Conservation (phyloP, 2,329 filamentous ascomycete species). For the Trichoderma arundinaceum region DNA sequence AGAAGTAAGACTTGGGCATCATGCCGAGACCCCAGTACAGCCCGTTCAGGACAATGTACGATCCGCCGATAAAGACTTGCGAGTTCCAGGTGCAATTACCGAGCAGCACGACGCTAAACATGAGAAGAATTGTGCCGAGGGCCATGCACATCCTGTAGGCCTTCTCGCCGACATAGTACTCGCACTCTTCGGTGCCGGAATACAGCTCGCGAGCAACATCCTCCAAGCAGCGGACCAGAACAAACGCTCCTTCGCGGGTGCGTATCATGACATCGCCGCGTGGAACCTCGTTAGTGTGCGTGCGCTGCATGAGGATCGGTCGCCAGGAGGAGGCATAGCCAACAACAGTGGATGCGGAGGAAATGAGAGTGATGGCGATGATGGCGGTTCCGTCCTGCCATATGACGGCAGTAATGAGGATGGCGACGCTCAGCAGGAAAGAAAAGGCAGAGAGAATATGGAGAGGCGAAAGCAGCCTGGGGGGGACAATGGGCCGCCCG, state of each 20-base stretch:
- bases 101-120: constrained; percentile 65
- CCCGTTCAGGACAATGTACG: constrained; percentile 65
- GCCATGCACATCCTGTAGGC: constrained; percentile 61
- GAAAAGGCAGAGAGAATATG: constrained; percentile 60
- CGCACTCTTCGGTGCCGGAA: constrained; percentile 64
- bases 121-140: constrained; percentile 63
- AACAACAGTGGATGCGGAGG: constrained; percentile 58
- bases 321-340: constrained; percentile 65
- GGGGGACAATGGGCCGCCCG: constrained; percentile 55
- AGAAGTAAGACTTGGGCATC: constrained; percentile 56
- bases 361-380: constrained; percentile 57
- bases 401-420: constrained; percentile 51
- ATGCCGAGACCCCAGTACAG: constrained; percentile 63
- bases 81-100: constrained; percentile 67
- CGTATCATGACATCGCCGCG: constrained; percentile 65
- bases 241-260: constrained; percentile 64
- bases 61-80: constrained; percentile 62
- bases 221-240: constrained; percentile 63
- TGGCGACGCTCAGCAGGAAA: constrained; percentile 54
- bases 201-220: constrained; percentile 68
- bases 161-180: constrained; percentile 56
- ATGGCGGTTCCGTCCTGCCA: constrained; percentile 47
- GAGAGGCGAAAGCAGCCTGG: constrained; percentile 56
- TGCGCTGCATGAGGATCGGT: constrained; percentile 59
- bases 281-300: constrained; percentile 55